Evolutionary conservation across 2,329 filamentous ascomycete genomes (phyloP), one percentile per base, ranked within the genome.

Genomic region (Aspergillus transmontanensis): DNA sequence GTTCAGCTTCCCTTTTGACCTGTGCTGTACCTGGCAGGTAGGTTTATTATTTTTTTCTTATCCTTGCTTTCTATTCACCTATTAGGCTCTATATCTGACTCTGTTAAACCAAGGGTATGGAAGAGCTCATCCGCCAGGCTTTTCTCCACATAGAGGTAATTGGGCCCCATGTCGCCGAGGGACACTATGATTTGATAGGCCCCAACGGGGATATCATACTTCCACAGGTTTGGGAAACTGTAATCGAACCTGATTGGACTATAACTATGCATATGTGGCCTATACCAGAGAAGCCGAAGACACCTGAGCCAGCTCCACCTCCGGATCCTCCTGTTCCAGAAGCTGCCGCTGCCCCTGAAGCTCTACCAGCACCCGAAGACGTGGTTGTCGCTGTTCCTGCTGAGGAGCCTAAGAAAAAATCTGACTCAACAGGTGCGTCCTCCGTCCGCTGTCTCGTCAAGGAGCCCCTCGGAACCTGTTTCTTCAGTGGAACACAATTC

Each of bases 1-100:
- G 77, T 97, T 96, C 76, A 95, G 88, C 78, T 97, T 97, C 73
- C 94, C 94, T 1, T 97, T 90, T 79, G 87, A 94, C 66, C 78
- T 96, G 34, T 97, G 93, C 78, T 87, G 89, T 72, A 95, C 89
- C 3, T 96, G 93, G 93, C 82, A 84, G 81, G 91, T 94, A 87
- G 75, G 87, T 32, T 41, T 41, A 9, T 41, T 41, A 2, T n/a
- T 9, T n/a, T n/a, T n/a, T 41, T n/a, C 16, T 41, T 41, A 19
- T 41, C 39, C 16, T 10, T 41, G 19, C 39, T 39, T 5, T 41
- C 26, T 16, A 26, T 19, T 26, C 12, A 53, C 21, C n/a, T 9
- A 12, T 46, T 34, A 7, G 28, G 19, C n/a, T 9, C 6, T 26
- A 55, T 57, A 41, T 58, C 64, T 69, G 21, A 67, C 55, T 53